Conservation (phyloP, 768 basidiomycete genomes). For the Galerina sulciceps region DNA sequence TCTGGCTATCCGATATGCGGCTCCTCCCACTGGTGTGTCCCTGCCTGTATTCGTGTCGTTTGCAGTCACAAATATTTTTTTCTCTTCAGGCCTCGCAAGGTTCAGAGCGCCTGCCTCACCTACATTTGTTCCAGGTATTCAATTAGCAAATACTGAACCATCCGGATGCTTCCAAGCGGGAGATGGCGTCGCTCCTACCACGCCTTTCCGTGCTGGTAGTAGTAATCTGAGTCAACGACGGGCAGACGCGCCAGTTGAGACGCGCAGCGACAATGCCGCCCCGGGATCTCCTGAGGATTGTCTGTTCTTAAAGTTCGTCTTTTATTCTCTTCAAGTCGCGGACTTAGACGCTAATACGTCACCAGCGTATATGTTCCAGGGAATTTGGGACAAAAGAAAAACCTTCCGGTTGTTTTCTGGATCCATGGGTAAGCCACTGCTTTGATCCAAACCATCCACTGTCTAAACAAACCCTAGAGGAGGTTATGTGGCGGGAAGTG, state of each 20-base stretch:
- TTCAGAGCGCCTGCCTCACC: constrained; percentile 40
- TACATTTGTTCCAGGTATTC: constrained; percentile 30
- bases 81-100: constrained; percentile 33
- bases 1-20: constrained; percentile 55
- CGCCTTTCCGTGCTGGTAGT: constrained; percentile 28
- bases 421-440: constrained; percentile 40
- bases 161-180: constrained; percentile 34
- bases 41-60: background rate
- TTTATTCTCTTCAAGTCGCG: background rate
- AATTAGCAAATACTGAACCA: constrained; percentile 36
- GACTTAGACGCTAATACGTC: no score
- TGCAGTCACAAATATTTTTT: background rate
- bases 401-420: constrained; percentile 46
- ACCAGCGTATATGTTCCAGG: constrained; percentile 43
- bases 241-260: background rate
- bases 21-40: constrained; percentile 45
- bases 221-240: background rate
- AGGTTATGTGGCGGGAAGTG: constrained; percentile 36
- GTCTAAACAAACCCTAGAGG: constrained; percentile 20
- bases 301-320: constrained; percentile 40
- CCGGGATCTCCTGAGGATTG: constrained; percentile 40
- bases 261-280: background rate
- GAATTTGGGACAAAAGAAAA: constrained; percentile 21
- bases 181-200: constrained; percentile 32
- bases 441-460: background rate